Evolutionary conservation across 306 rosid species (phyloP), one percentile per base, ranked within the genome.

Genomic region (Malus asiatica): DNA sequence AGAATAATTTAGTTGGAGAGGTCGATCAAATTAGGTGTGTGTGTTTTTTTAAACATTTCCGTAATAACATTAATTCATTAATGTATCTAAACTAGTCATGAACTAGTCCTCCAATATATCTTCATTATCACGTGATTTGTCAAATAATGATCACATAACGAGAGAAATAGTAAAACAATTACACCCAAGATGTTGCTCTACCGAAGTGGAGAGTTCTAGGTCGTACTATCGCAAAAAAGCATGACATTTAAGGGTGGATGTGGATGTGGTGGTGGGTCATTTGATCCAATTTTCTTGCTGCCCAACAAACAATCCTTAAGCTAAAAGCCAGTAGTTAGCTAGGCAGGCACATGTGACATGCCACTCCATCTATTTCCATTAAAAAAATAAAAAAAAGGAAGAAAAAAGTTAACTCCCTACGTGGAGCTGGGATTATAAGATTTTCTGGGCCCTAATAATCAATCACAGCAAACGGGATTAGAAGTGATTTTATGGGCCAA

Each of bases 221-320:
- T 48, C 18, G 18, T 20, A 46, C 25, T n/a, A 25, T 30, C 59
- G 48, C 44, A 16, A 48, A 48, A 5, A 51, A 46, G 13, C 59
- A 74, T 25, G 70, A 74, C 71, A 29, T 27, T 32, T n/a, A 74
- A 52, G 61, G 84, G 72, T 66, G 29, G 51, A 66, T 66, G 71
- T 66, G 81, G 83, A 79, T 68, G 72, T 76, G 73, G 45, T 67
- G 79, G 92, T 88, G 88, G 92, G 89, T 86, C 88, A 59, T 32
- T 32, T 18, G 29, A 77, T 55, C 80, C 73, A 69, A 80, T 71
- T 14, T 6, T 53, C 77, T 76, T 71, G 58, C 68, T 81, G 73
- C 55, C 83, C 80, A 80, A 84, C 92, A 81, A 85, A 84, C 87
- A 79, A 79, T 83, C 75, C 87, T 82, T 74, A 62, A 79, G 74